Evolutionary conservation across 2,329 filamentous ascomycete genomes (phyloP).

Genomic region (Didymella lethalis): DNA sequence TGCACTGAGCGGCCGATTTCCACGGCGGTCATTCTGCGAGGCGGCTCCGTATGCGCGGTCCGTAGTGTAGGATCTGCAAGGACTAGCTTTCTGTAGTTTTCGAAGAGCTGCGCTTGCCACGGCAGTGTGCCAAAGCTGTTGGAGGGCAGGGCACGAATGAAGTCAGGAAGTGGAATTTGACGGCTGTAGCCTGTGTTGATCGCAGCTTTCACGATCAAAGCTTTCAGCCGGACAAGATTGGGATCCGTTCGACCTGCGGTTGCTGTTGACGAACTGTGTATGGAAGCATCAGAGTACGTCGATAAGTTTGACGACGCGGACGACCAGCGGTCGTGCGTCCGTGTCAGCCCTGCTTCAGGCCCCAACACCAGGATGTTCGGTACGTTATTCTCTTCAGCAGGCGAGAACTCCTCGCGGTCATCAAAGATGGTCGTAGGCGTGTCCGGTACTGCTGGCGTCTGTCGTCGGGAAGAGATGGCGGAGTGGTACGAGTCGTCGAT

Average conservation of each 20-base stretch:
- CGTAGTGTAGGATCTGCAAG: constrained; percentile 73
- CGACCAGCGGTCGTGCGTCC: constrained; percentile 76
- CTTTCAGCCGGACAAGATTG: constrained; percentile 79
- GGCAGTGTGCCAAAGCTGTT: constrained; percentile 79
- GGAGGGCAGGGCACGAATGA: constrained; percentile 76
- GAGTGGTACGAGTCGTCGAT: constrained; percentile 57
- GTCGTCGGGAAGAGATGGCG: constrained; percentile 51
- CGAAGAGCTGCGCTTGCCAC: constrained; percentile 74
- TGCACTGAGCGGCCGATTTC: constrained; percentile 82
- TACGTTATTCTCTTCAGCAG: constrained; percentile 73
- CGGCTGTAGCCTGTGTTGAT: constrained; percentile 83
- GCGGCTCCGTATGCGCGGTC: constrained; percentile 57
- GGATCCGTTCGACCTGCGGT: constrained; percentile 74
- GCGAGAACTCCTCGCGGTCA: constrained; percentile 78
- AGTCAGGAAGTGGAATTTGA: constrained; percentile 70
- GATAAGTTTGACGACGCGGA: constrained; percentile 78
- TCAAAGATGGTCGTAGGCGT: constrained; percentile 96
- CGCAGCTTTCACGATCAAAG: constrained; percentile 82
- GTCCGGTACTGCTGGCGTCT: constrained; percentile 67
- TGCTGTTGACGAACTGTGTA: constrained; percentile 73
- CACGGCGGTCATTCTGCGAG: constrained; percentile 69
- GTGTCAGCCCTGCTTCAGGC: constrained; percentile 63
- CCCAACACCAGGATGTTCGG: constrained; percentile 91
- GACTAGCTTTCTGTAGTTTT: constrained; percentile 82
- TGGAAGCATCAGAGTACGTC: constrained; percentile 74